Evolutionary conservation across 1,284 basidiomycete genomes (phyloP), one percentile per base, ranked within the genome.

Genomic region (Anthracocystis walkeri): DNA sequence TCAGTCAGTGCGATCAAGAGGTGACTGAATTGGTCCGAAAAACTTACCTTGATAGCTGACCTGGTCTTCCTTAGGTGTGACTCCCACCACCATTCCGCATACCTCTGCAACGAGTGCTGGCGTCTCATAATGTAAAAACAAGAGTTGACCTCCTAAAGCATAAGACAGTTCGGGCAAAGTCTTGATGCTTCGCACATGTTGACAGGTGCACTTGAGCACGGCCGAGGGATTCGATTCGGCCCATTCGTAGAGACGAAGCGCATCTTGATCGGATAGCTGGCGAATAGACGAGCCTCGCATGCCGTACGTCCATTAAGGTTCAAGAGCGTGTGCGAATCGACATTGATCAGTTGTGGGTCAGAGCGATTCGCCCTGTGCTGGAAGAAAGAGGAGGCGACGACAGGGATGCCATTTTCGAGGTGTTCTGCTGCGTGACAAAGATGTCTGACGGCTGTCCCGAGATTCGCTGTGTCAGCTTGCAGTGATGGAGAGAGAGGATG

Each of bases 51-150:
- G 51, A 40, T 78, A 78, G 44, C 61, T 64, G 20, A 70, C 41
- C 27, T 71, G 70, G 38, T 65, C 53, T 10, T 78, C 72, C 29
- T 75, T 78, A 3, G 50, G 49, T 6, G 55, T 67, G n/a, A 67
- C 41, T 18, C 69, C 76, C 6, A 78, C 66, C 45, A 78, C 41
- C 48, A 78, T 69, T 12, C 76, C 76, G 46, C 64, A 72, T 14
- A 78, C 57, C 7, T 67, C 27, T 4, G 69, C 76, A 8, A 56
- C 16, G 18, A 75, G 35, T 14, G 50, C 64, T 8, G 76, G 76
- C 23, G 52, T 57, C 31, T 69, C 51, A 25, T 63, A n/a, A 31
- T 69, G 72, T 4, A 68, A 41, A 23, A 64, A 75, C 3, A 78
- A 33, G 2, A 50, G 45, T 25, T 66, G 54, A 2, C 63, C 65